Evolutionary conservation across 2,329 filamentous ascomycete species (phyloP).

Genomic region (Venturia aucupariae): DNA sequence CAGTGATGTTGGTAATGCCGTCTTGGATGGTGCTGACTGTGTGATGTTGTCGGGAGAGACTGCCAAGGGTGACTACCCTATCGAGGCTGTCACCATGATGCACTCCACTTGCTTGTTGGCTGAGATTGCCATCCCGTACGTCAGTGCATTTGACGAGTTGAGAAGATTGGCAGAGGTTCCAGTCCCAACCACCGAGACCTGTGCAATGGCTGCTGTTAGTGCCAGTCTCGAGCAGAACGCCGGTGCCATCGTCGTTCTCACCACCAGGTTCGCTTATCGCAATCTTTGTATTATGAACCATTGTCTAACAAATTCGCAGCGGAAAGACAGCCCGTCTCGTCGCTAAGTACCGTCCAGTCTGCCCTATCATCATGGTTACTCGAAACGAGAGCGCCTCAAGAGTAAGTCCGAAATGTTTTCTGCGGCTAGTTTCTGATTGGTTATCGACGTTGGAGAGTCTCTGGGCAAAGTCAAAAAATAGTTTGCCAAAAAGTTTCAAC

Average conservation of each 20-base stretch:
- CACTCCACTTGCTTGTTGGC: constrained; percentile 94
- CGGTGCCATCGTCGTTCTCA: constrained; percentile 90
- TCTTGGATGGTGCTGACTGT: constrained; percentile 95
- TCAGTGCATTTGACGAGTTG: constrained; percentile 93
- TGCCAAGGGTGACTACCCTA: constrained; percentile 92
- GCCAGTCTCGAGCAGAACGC: constrained; percentile 94
- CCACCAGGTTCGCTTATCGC: constrained; percentile 57
- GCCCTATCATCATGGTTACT: constrained; percentile 99
- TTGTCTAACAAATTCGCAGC: constrained; percentile 34
- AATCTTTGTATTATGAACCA: constrained; percentile 6
- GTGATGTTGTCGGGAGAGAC: constrained; percentile 99
- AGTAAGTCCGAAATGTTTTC: constrained; percentile 29
- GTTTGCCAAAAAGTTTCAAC: background rate
- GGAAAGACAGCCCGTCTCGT: constrained; percentile 90
- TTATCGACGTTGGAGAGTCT: background rate
- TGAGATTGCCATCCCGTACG: constrained; percentile 94
- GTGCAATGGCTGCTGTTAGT: constrained; percentile 93
- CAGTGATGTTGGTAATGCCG: constrained; percentile 95
- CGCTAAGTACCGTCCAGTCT: constrained; percentile 97
- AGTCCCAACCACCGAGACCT: constrained; percentile 82
- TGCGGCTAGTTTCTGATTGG: constrained; percentile 9
- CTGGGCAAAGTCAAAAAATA: too few relatives aligned
- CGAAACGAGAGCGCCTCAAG: constrained; percentile 74
- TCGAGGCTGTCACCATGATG: constrained; percentile 93
- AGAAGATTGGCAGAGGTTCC: constrained; percentile 74